Evolutionary conservation across 2,329 filamentous ascomycete species (phyloP).

Genomic region (Graphilbum sp.): DNA sequence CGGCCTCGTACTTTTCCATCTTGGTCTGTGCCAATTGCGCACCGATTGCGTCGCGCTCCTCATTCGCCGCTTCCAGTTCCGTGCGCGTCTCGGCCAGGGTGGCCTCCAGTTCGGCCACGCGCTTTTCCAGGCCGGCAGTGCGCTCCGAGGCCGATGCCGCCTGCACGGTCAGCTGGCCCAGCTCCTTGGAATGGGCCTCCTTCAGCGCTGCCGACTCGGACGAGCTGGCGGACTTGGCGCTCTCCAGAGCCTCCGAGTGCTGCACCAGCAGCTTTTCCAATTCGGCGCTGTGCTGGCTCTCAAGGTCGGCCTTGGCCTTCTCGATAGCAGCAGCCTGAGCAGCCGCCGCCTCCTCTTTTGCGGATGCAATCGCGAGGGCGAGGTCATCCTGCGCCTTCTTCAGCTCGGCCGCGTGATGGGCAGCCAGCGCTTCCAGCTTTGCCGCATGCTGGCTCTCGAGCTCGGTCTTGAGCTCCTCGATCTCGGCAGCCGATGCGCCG

Average conservation of each 20-base stretch:
- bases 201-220: conserved; percentile 18
- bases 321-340: conserved; percentile 17
- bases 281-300: conserved; percentile 25
- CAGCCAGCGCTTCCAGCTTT: conserved; percentile 19
- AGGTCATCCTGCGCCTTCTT: conserved; percentile 7
- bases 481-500: conserved; percentile 14
- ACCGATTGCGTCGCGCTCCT: conserved; percentile 31
- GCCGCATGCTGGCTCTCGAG: conserved; percentile 18
- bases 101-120: conserved; percentile 20
- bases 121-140: conserved; percentile 22
- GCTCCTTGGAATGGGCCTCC: conserved; percentile 17
- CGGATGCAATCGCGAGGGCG: not conserved
- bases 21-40: conserved; percentile 41
- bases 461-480: conserved; percentile 19
- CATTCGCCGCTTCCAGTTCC: conserved; percentile 26
- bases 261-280: conserved; percentile 27
- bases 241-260: conserved; percentile 27
- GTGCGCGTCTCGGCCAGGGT: conserved; percentile 15
- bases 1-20: conserved; percentile 41
- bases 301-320: conserved; percentile 22
- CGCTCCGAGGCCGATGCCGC: conserved; percentile 21
- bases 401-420: conserved; percentile 19
- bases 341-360: conserved; percentile 6
- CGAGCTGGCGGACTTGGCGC: conserved; percentile 27
- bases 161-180: conserved; percentile 21